Evolutionary conservation across 2,329 filamentous ascomycete genomes (phyloP).

Genomic region (Cryoendolithus antarcticus): DNA sequence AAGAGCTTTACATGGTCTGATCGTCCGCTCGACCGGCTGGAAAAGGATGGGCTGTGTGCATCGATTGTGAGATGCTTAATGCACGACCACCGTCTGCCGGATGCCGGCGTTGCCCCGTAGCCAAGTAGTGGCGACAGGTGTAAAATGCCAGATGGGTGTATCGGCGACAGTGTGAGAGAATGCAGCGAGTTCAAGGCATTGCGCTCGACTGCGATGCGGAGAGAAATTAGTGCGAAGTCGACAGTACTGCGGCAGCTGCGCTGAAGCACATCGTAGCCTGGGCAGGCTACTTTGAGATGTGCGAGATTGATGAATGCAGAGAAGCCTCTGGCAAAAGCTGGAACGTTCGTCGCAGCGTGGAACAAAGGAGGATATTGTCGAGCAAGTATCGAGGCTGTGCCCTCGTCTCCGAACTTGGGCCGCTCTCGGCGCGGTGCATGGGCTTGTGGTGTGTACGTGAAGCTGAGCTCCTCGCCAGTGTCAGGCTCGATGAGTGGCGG

Average conservation of each 20-base stretch:
- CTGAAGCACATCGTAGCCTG: constrained; percentile 53
- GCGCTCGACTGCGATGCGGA: constrained; percentile 72
- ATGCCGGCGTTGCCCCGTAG: constrained; percentile 62
- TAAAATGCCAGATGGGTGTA: constrained; percentile 64
- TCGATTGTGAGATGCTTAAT: constrained; percentile 61
- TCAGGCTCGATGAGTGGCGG: constrained; percentile 70
- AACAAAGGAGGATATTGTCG: constrained; percentile 82
- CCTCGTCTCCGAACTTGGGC: constrained; percentile 68
- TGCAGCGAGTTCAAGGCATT: constrained; percentile 52
- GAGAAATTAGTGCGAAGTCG: constrained; percentile 78
- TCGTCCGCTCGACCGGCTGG: constrained; percentile 22
- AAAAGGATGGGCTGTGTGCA: constrained; percentile 40
- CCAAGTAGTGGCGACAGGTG: constrained; percentile 66
- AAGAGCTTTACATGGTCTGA: constrained; percentile 56
- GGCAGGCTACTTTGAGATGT: constrained; percentile 65
- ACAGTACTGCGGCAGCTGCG: constrained; percentile 65
- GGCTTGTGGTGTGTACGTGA: constrained; percentile 68
- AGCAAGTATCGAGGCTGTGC: constrained; percentile 69
- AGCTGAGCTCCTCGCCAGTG: constrained; percentile 65
- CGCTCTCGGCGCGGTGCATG: constrained; percentile 42
- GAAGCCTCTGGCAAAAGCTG: constrained; percentile 68
- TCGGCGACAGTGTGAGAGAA: constrained; percentile 57
- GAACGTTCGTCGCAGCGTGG: constrained; percentile 77
- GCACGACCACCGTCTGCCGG: constrained; percentile 62
- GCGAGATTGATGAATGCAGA: constrained; percentile 55